Percentiles rank a stretch among this genome's conserved stretches.
Evolutionary conservation across 2,329 filamentous ascomycete genomes (phyloP).

Genomic region (Chaetoscypha palmicola): DNA sequence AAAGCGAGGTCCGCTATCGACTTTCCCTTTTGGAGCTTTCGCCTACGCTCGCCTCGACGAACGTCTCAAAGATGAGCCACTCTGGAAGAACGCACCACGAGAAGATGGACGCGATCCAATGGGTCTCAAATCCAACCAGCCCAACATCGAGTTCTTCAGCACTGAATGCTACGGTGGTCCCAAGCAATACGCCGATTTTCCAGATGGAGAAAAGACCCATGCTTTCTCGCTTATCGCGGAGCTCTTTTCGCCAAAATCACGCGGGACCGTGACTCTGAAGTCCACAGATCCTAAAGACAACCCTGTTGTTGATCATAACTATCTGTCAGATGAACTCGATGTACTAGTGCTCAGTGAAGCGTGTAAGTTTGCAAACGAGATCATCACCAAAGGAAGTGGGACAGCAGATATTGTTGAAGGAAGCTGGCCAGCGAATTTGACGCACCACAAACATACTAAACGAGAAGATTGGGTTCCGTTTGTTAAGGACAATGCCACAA

Average conservation of each 20-base stretch:
- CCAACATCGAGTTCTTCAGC: conserved; percentile 56
- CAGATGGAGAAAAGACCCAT: conserved; percentile 42
- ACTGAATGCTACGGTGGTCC: conserved; percentile 56
- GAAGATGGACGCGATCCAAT: conserved; percentile 52
- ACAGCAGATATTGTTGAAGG: conserved; percentile 54
- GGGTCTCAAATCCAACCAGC: conserved; percentile 49
- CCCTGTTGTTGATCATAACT: conserved; percentile 53
- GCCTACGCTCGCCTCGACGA: conserved; percentile 56
- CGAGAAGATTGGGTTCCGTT: conserved; percentile 50
- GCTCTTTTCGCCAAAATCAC: conserved; percentile 50
- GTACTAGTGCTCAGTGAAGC: conserved; percentile 52
- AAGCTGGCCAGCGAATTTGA: conserved; percentile 47
- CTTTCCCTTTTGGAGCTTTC: conserved; percentile 57
- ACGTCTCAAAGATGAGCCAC: conserved; percentile 44
- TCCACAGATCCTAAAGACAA: conserved; percentile 41
- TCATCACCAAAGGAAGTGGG: conserved; percentile 48
- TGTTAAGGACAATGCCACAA: conserved; percentile 50
- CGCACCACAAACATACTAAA: conserved; percentile 44
- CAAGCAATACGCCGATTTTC: conserved; percentile 48
- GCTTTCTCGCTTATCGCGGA: conserved; percentile 52
- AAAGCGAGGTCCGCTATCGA: conserved; percentile 50
- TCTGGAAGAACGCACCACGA: conserved; percentile 47
- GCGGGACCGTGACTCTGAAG: conserved; percentile 47
- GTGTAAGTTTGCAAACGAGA: conserved; percentile 52
- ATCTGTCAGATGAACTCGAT: conserved; percentile 50